Evolutionary conservation across 768 basidiomycete genomes (phyloP).

Genomic region (Amylocystis lapponica): DNA sequence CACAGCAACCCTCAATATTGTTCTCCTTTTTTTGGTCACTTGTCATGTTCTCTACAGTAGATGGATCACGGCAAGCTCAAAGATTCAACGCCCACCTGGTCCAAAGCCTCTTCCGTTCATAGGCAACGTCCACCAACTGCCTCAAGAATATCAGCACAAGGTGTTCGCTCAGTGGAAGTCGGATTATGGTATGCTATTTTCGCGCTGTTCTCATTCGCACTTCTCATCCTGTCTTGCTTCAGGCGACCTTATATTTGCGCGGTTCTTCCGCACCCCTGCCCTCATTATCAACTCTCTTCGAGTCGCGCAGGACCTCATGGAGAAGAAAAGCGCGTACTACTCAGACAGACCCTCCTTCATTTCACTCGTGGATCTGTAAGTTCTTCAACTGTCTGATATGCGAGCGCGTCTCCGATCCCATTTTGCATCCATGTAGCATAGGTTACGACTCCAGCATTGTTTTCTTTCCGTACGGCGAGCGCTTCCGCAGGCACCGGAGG

Average conservation of each 20-base stretch:
- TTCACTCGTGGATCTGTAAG: conserved; percentile 17
- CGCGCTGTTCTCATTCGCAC: no score
- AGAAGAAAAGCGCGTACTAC: conserved; percentile 19
- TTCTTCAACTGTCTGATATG: not conserved
- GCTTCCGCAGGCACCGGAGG: conserved; percentile 16
- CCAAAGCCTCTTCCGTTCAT: conserved; percentile 1
- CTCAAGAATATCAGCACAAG: conserved; percentile 6
- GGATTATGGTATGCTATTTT: conserved; percentile 9
- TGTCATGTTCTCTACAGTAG: no score
- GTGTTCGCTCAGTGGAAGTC: conserved; percentile 11
- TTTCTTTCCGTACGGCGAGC: conserved; percentile 13
- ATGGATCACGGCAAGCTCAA: no score
- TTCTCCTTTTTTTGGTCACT: no score
- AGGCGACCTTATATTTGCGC: conserved; percentile 14
- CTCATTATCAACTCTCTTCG: conserved; percentile 18
- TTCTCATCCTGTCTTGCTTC: no score
- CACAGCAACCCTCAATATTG: no score
- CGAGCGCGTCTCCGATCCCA: not conserved
- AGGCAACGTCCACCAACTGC: conserved; percentile 7
- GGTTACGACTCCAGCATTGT: conserved; percentile 3
- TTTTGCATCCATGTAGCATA: not conserved
- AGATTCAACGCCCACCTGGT: no score
- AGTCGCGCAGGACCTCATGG: conserved; percentile 18
- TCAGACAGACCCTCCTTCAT: conserved; percentile 17
- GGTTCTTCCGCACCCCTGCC: conserved; percentile 8